Conservation (phyloP, 1,284 basidiomycete genomes). For the Veloboletus limbatus region DNA sequence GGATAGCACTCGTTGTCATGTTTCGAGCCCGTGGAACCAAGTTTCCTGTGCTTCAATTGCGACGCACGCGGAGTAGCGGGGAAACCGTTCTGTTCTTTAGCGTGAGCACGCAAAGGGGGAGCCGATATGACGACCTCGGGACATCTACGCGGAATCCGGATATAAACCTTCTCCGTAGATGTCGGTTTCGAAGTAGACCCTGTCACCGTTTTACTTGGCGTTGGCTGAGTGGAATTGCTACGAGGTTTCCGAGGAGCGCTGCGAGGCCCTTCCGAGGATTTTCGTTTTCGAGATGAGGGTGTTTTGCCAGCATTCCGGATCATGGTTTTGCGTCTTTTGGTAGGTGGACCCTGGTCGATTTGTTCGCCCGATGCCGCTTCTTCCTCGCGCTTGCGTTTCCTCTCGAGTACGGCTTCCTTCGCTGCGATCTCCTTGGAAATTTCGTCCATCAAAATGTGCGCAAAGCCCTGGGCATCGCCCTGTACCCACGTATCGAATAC, state of each 20-base stretch:
- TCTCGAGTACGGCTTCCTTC: constrained; percentile 51
- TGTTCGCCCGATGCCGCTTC: constrained; percentile 20
- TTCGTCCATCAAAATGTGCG: constrained; percentile 54
- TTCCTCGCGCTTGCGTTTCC: constrained; percentile 50
- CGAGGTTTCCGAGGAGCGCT: constrained; percentile 35
- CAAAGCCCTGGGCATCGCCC: constrained; percentile 85
- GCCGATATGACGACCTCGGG: constrained; percentile 26
- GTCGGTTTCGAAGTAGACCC: constrained; percentile 24
- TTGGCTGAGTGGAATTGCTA: constrained; percentile 9
- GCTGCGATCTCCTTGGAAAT: constrained; percentile 49
- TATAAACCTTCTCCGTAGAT: constrained; percentile 26
- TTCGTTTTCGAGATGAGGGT: constrained; percentile 22
- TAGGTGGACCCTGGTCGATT: constrained; percentile 18
- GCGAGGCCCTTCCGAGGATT: constrained; percentile 21
- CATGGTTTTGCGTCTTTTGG: constrained; percentile 28
- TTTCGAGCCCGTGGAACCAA: constrained; percentile 15
- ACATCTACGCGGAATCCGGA: constrained; percentile 21
- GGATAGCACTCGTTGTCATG: constrained; percentile 21
- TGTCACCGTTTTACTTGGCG: constrained; percentile 17
- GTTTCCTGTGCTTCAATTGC: constrained; percentile 23
- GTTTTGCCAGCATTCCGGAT: constrained; percentile 15
- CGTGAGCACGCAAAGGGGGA: constrained; percentile 6
- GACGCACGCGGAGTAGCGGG: constrained; percentile 24
- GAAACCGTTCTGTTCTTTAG: constrained; percentile 15
- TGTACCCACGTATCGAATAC: constrained; percentile 92